Base-by-base conservation (phyloP, 306 rosid genomes). In the Dicorynia guianensis region DNA sequence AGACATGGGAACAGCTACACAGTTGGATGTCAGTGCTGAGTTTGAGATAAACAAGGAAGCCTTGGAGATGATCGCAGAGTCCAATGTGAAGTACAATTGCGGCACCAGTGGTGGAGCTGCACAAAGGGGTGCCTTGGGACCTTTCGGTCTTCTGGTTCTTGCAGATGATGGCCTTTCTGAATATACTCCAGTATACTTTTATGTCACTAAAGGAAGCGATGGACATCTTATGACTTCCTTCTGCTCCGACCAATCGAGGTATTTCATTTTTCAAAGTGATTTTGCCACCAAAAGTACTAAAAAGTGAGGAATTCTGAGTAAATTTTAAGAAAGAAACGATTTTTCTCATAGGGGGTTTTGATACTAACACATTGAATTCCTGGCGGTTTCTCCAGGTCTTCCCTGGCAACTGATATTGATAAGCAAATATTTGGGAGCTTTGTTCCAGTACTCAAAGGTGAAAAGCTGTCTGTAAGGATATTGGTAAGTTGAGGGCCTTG, bases 161-260 rank as follows among this genome's bases (percentile, higher is more conserved):
- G 98, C 97, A 18, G 95, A 95, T 67, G 74, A 81, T 0, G 82
- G 34, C 64, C 95, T 83, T 39, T 72, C 92, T 3, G 98, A 95
- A 72, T 84, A 79, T 8, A 95, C 96, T 78, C 92, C 98, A 8
- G 84, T 90, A 1, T 95, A 88, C 83, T 92, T 95, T 47, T 95
- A 88, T 78, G 80, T 90, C 56, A 82, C 60, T 38, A 92, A 89
- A 83, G 93, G 89, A 63, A 53, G 76, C 30, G 75, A 84, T 40
- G 95, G 93, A 78, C 79, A 61, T 63, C 84, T 92, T 35, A 79
- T 68, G 76, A 89, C 96, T 36, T 84, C 71, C 36, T 86, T 90
- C 58, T 95, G 98, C 67, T 72, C 88, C 6, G 98, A 95, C 72
- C 97, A 92, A 59, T 67, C 91, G 74, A 88, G 91, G 98, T 94